Evolutionary conservation across 2,329 filamentous ascomycete species (phyloP), one percentile per base, ranked within the genome.

Genomic region (Cladobotryum protrusum): DNA sequence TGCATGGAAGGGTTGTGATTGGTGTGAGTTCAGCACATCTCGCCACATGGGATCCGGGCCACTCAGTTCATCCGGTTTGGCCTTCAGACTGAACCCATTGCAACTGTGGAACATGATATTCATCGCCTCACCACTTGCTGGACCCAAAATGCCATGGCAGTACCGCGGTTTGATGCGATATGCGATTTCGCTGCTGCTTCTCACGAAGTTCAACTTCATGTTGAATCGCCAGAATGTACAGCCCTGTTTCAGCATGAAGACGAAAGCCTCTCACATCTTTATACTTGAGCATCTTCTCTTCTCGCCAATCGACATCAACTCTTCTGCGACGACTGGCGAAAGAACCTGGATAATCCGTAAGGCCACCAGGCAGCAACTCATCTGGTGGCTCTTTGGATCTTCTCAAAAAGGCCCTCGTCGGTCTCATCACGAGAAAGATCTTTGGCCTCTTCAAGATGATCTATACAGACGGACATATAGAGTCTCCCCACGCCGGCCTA

Each of bases 61-160:
- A 62, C 86, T 93, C 64, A 96, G 86, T 42, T 84, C 77, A 63
- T 95, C 79, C 0, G 89, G 73, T 54, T 95, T 84, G 19, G 87
- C 87, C 50, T 81, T 86, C 46, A 86, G 67, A 59, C 89, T 92
- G 73, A 99, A 99, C 2, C 95, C 93, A 65, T 99, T 99, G 73
- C 93, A 96, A 65, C 87, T 96, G 72, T 97, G 82, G 71, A 96
- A 99, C 90, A 97, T 96, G 65, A 96, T 88, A 70, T 97, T 96
- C 93, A 99, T 99, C 2, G 87, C 81, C 65, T 95, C 79, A 14
- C 83, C 86, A 45, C 77, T 80, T 32, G 86, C 86, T 5, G 95
- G 1, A 99, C 89, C 92, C 93, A 99, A 66, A 99, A 99, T 1
- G 86, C 89, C 47, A 88, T 83, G 2, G 89, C 82, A 5, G 92